Conservation (phyloP, 2,329 filamentous ascomycete genomes). For the Colletotrichum sp. region DNA sequence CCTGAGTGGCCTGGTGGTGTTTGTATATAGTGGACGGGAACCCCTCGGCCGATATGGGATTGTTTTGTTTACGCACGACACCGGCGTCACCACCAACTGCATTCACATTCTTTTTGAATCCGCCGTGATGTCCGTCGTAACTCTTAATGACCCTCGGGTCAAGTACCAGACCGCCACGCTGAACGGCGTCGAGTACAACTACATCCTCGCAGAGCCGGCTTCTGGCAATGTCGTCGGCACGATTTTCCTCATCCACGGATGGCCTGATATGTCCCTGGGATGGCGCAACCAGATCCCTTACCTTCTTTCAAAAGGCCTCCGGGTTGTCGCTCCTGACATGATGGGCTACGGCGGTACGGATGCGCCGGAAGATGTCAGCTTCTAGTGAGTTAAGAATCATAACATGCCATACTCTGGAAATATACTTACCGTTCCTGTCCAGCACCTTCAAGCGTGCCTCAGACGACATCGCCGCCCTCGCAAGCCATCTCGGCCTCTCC, state of each 20-base stretch:
- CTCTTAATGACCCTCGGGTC: neutral
- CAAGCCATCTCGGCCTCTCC: constrained; percentile 49
- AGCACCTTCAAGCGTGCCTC: constrained; percentile 73
- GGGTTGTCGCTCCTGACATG: constrained; percentile 78
- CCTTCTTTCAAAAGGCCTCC: constrained; percentile 67
- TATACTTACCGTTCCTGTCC: constrained; percentile 40
- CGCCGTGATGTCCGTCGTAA: neutral
- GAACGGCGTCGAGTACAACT: constrained; percentile 66
- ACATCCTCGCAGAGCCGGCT: constrained; percentile 52
- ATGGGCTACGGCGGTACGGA: constrained; percentile 78
- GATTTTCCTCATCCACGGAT: constrained; percentile 65
- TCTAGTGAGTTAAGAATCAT: neutral
- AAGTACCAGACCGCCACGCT: constrained; percentile 8
- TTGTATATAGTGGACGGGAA: neutral
- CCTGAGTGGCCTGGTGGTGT: neutral
- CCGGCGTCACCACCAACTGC: neutral
- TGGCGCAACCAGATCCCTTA: constrained; percentile 83
- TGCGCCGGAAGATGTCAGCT: constrained; percentile 51
- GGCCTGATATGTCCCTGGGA: constrained; percentile 74
- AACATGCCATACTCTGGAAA: neutral
- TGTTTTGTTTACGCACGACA: neutral
- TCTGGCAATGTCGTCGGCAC: constrained; percentile 38
- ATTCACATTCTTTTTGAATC: neutral
- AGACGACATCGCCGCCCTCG: constrained; percentile 74
- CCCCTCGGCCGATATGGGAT: neutral